A percentile compares a stretch with the other conserved stretches of the same genome.
Conservation (phyloP, 2,329 filamentous ascomycete species). For the Penicillium sp. region DNA sequence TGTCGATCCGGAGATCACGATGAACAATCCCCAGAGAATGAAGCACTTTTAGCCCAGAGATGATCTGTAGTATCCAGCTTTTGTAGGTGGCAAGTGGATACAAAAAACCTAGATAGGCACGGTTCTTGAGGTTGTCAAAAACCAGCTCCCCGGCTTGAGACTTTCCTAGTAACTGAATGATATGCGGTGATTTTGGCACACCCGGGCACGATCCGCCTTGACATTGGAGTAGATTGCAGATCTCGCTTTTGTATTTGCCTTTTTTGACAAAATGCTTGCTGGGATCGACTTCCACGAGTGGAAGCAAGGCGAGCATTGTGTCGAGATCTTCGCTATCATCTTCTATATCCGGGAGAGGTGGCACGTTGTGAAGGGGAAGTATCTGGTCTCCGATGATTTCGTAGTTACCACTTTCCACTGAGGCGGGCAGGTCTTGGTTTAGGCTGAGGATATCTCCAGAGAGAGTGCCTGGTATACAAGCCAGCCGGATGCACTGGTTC, state of each 20-base stretch:
- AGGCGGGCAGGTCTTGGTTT: background rate
- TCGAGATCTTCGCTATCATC: background rate
- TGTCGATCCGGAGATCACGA: slow-evolving; percentile 2
- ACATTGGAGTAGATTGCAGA: background rate
- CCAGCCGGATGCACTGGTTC: background rate
- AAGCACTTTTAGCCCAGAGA: background rate
- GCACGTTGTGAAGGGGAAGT: background rate
- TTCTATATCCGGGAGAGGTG: background rate
- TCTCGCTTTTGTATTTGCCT: slow-evolving; percentile 2
- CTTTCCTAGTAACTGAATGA: background rate
- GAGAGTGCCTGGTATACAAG: background rate
- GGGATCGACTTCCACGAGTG: background rate
- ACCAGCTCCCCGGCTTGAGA: background rate
- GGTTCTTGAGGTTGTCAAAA: background rate
- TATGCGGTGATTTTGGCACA: background rate
- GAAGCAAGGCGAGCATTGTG: background rate
- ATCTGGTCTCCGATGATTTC: background rate
- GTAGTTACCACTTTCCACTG: background rate
- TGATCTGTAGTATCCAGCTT: background rate
- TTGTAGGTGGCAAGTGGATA: background rate
- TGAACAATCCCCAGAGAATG: slow-evolving; percentile 1
- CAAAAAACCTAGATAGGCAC: background rate
- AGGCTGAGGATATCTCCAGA: background rate
- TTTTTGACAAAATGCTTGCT: background rate
- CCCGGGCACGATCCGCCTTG: background rate